Base-by-base conservation (phyloP, 1,139 yeast species). In the Pichia sp. region DNA sequence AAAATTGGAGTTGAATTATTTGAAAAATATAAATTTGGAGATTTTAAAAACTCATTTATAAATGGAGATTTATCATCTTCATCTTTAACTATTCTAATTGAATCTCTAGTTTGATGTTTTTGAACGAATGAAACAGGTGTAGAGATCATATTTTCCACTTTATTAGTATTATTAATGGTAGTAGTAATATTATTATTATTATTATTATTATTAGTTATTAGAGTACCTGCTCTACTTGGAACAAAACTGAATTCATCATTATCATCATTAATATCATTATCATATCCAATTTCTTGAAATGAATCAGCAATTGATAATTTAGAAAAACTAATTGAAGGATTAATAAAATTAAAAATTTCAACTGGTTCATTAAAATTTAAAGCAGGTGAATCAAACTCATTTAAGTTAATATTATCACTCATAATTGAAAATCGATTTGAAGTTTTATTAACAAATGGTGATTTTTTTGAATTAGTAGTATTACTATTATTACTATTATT, bases 231-330 rank as follows among this genome's bases (percentile, higher is more conserved):
- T 30, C 39, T 43, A 28, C 49, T 48, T 6, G 55, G 53, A n/a
- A 48, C 35, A 41, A 50, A 53, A 25, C 53, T 49, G 28, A 49
- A 51, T 3, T 23, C 23, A 23, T 12, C 35, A 24, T 31, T 30
- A 22, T 28, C 41, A 5, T 43, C 25, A 22, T 42, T 42, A 11
- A 54, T 49, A 25, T 44, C 52, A 30, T 55, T 50, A 33, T 53
- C 57, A 34, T 60, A 59, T 4, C 64, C 64, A 28, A 60, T 48
- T 45, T 56, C 58, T 33, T 55, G 46, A 6, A 60, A 49, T 3
- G 57, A 49, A 22, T 40, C 43, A 6, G 50, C 40, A n/a, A 31
- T 33, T 8, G 48, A 41, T 25, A 46, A 39, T 41, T 43, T 45
- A 0, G 50, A 46, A 26, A 40, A 34, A 6, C 29, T 40, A 12